Conservation (phyloP, 139 green algal species). For the Limnomonas spitsbergensis region DNA sequence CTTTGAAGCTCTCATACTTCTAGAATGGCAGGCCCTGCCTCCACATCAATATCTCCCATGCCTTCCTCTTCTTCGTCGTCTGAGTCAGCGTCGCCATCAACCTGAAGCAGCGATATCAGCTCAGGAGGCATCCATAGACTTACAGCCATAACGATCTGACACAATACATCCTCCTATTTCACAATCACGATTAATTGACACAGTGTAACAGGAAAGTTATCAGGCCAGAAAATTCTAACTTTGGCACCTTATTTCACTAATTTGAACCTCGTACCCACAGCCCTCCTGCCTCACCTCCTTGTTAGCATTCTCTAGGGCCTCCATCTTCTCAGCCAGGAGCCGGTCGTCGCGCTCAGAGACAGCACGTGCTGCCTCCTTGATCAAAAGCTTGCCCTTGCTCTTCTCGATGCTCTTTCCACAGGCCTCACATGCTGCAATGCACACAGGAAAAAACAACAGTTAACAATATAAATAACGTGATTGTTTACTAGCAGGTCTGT, state of each 20-base stretch:
- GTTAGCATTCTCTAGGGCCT: conserved; percentile 73
- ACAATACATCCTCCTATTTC: neutral
- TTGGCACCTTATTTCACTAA: neutral
- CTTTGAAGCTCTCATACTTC: conserved; percentile 44
- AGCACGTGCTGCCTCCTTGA: conserved; percentile 91
- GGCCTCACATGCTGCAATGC: conserved; percentile 61
- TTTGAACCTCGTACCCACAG: neutral
- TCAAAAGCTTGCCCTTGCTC: conserved; percentile 80
- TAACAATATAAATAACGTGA: too few relatives aligned
- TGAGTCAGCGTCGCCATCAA: conserved; percentile 53
- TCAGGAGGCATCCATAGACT: too few relatives aligned
- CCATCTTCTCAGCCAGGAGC: conserved; percentile 83
- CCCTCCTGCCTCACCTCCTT: conserved; percentile 36
- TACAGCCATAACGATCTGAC: too few relatives aligned
- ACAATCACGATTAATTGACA: neutral
- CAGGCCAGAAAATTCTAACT: neutral
- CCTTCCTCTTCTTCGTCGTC: conserved; percentile 69
- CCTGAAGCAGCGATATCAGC: conserved; percentile 36
- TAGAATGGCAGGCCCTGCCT: conserved; percentile 35
- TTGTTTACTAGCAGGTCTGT: too few relatives aligned
- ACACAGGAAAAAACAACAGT: neutral
- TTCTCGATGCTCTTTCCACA: conserved; percentile 72
- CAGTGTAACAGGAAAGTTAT: neutral
- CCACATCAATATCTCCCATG: conserved; percentile 68
- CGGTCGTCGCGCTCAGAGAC: conserved; percentile 92